Conservation (phyloP, 805 yeast genomes). For the Metschnikowia picachoensis region DNA sequence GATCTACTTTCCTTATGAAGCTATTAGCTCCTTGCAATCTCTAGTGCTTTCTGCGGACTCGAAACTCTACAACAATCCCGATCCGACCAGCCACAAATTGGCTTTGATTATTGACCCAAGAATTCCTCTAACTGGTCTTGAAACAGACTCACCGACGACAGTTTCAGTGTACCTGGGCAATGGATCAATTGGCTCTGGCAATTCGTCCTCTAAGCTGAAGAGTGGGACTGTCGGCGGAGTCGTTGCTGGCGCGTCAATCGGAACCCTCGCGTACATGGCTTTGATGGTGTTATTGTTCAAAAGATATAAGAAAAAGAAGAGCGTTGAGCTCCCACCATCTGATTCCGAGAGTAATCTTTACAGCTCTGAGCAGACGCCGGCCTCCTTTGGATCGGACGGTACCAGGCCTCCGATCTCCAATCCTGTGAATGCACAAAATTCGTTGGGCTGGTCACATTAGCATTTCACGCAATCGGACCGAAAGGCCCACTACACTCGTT, state of each 20-base stretch:
- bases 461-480: neutral
- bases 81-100: slow-evolving; percentile 51
- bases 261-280: slow-evolving; percentile 63
- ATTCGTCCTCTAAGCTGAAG: slow-evolving; percentile 12
- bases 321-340: slow-evolving; percentile 37
- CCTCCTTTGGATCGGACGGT: slow-evolving; percentile 27
- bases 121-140: slow-evolving; percentile 53
- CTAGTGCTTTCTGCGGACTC: slow-evolving; percentile 52
- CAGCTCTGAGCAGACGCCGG: slow-evolving; percentile 4
- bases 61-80: slow-evolving; percentile 55
- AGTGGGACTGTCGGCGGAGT: slow-evolving; percentile 63
- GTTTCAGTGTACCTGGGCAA: slow-evolving; percentile 16
- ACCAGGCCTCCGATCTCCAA: slow-evolving; percentile 49
- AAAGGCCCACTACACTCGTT: neutral
- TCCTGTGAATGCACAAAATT: slow-evolving; percentile 67
- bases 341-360: slow-evolving; percentile 38
- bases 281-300: slow-evolving; percentile 54
- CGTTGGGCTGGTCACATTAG: slow-evolving; percentile 57
- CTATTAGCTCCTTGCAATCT: slow-evolving; percentile 47
- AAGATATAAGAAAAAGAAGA: slow-evolving; percentile 41
- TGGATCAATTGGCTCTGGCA: slow-evolving; percentile 34
- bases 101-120: slow-evolving; percentile 69
- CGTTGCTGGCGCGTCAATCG: slow-evolving; percentile 78
- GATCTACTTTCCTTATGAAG: slow-evolving; percentile 66
- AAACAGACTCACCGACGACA: slow-evolving; percentile 13